Evolutionary conservation across 129 eudicot species (phyloP).

Genomic region (Heracleum sosnowskyi): DNA sequence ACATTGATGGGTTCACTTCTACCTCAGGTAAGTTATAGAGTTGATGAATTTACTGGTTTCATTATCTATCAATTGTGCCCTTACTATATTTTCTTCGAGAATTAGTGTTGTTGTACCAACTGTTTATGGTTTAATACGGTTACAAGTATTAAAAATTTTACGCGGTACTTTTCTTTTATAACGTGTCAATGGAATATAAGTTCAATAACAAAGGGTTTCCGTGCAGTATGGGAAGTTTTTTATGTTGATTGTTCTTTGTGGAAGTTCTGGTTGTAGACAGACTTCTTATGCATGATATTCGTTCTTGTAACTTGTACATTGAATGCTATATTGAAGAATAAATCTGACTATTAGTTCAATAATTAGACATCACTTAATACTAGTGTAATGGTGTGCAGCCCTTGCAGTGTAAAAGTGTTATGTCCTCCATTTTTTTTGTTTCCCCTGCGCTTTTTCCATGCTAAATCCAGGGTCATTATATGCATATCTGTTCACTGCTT

Average conservation of each 20-base stretch:
- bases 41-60: neutral
- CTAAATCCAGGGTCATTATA: neutral
- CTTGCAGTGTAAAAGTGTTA: neutral
- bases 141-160: neutral
- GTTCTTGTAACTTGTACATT: neutral
- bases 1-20: constrained; percentile 90
- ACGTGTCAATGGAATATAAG: neutral
- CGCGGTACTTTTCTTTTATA: neutral
- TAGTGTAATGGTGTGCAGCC: neutral
- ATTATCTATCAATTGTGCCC: neutral
- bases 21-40: constrained; percentile 60
- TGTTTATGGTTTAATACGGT: neutral
- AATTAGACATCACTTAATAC: neutral
- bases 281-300: neutral
- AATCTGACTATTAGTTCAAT: neutral
- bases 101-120: neutral
- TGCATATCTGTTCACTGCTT: neutral
- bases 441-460: neutral
- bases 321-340: neutral
- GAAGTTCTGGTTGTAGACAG: neutral
- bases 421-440: neutral
- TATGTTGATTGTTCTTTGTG: neutral
- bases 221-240: neutral
- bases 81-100: neutral
- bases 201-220: neutral